Evolutionary conservation across 2,329 filamentous ascomycete species (phyloP), one percentile per base, ranked within the genome.

Genomic region (Nothophaeocryptopus gaeumannii): DNA sequence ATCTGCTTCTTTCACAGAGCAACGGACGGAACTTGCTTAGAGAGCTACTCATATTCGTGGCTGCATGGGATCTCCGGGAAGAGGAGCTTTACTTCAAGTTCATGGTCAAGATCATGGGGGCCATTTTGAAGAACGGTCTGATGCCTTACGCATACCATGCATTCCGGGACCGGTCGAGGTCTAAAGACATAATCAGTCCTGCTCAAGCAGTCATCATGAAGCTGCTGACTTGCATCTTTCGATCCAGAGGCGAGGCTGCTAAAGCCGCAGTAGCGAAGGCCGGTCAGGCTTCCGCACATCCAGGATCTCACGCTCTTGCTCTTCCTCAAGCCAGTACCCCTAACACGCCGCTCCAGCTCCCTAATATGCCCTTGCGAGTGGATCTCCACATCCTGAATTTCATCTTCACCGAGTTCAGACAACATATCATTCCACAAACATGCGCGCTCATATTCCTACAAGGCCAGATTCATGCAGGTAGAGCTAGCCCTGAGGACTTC

Each of bases 21-120:
- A 95, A 89, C 55, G 92, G 92, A 2, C 85, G 91, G 59, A 96
- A 95, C 64, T 76, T 97, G 3, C 76, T 97, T 1, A 80, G 92
- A 48, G 92, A 97, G 68, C 81, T 97, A 63, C 77, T 97, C 37
- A 95, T 97, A 51, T 96, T 96, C 67, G 95, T 96, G 55, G 92
- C 92, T 5, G 91, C 95, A 8, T 97, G 92, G 92, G 92, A 96
- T 65, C 84, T 96, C 62, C 86, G 89, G 35, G 91, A 97, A 67
- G 86, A 92, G 53, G 90, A 95, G 54, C 82, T 96, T 33, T 96
- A 96, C 64, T 96, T 96, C 75, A 92, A 96, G 68, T 89, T 96
- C 68, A 96, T 95, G 70, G 87, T 90, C 38, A 91, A 96, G 70
- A 96, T 97, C 53, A 89, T 96, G 72, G 89, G 96, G 66, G 89